These are phyloP conservation scores for Arachis stenosperma DNA, from an alignment of 306 rosid genomes.

Conservation along the genomic window DNA sequence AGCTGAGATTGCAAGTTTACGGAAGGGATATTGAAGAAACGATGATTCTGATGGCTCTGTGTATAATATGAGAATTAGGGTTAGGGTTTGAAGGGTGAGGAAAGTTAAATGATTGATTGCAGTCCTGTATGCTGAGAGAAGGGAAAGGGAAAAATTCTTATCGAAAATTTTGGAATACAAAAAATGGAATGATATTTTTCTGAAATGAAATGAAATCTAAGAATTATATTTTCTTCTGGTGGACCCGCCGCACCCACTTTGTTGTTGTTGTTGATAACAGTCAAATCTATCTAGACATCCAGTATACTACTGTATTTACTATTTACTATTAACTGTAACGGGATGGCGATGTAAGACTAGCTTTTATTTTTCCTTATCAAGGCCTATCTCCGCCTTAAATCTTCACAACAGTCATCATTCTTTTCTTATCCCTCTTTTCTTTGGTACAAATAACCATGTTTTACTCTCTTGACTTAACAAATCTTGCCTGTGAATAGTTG, in stretches of 20 bases:
- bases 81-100: slow-evolving; percentile 46
- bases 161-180: background rate
- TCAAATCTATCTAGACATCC: background rate
- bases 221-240: background rate
- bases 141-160: background rate
- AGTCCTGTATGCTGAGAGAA: background rate
- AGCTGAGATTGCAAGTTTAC: slow-evolving; percentile 28
- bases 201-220: background rate
- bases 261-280: background rate
- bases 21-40: background rate
- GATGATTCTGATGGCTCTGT: background rate
- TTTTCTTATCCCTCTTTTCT: too few relatives aligned
- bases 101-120: background rate
- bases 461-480: too few relatives aligned
- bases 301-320: too few relatives aligned
- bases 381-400: too few relatives aligned
- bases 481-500: too few relatives aligned
- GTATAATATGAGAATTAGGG: slow-evolving; percentile 38
- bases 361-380: too few relatives aligned
- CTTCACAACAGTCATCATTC: too few relatives aligned
- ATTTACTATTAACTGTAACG: too few relatives aligned
- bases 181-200: background rate
- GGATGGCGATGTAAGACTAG: too few relatives aligned
- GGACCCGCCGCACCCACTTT: background rate
- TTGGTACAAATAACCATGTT: too few relatives aligned